Conservation (phyloP, 169 alveolate genomes). For the Toxoplasma gondii region DNA sequence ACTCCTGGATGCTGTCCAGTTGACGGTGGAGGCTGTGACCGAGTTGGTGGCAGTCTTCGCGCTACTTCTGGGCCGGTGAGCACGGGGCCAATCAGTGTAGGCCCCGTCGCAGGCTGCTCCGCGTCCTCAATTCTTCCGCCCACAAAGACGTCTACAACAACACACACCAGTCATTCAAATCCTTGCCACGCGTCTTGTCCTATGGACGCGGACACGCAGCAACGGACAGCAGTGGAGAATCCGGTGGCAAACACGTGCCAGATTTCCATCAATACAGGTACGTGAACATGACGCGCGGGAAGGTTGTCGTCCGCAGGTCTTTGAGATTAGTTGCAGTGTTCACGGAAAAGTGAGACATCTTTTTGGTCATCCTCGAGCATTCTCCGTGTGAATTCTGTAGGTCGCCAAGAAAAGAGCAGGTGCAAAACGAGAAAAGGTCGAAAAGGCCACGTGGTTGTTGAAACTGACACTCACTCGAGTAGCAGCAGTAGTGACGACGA, state of each 20-base stretch:
- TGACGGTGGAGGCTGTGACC: background rate
- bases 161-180: constrained; percentile 22
- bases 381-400: background rate
- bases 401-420: background rate
- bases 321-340: background rate
- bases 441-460: background rate
- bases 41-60: background rate
- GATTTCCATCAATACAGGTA: constrained; percentile 41
- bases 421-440: background rate
- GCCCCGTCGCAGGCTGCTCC: constrained; percentile 20
- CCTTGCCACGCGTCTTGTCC: constrained; percentile 41
- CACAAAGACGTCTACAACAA: background rate
- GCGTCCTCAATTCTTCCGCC: background rate
- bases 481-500: constrained; percentile 7
- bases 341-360: background rate
- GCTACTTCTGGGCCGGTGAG: background rate
- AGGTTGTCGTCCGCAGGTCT: background rate
- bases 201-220: constrained; percentile 32
- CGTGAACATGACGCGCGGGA: background rate
- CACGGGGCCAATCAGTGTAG: background rate
- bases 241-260: constrained; percentile 39
- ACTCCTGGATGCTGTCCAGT: background rate
- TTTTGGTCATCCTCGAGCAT: background rate
- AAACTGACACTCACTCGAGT: background rate
- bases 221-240: background rate